Evolutionary conservation across 2,329 filamentous ascomycete genomes (phyloP).

Genomic region (Bipolaris gigantea): DNA sequence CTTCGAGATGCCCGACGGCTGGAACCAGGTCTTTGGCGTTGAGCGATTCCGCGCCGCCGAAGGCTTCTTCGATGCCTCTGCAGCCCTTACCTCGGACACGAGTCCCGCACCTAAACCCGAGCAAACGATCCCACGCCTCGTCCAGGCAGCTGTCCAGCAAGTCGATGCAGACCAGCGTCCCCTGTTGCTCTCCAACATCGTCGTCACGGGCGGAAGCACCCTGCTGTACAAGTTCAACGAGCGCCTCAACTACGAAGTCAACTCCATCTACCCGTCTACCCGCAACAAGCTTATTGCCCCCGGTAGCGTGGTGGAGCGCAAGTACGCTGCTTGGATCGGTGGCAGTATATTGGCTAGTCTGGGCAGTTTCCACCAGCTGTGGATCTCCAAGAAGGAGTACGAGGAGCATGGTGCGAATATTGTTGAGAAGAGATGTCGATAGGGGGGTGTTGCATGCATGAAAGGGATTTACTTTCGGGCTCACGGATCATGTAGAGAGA

Average conservation of each 20-base stretch:
- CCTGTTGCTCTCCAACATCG: conserved; percentile 82
- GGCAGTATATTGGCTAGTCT: conserved; percentile 93
- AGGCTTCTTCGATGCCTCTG: conserved; percentile 85
- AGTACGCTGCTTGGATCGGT: conserved; percentile 94
- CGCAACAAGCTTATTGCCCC: conserved; percentile 87
- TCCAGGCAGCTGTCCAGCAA: conserved; percentile 73
- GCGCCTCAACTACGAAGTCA: conserved; percentile 81
- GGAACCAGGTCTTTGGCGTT: conserved; percentile 90
- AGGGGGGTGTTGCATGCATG: not conserved
- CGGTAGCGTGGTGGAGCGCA: conserved; percentile 81
- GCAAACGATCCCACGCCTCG: conserved; percentile 81
- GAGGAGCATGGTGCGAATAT: conserved; percentile 90
- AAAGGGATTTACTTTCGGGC: not conserved
- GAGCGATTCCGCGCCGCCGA: conserved; percentile 87
- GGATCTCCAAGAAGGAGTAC: conserved; percentile 97
- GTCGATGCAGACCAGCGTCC: conserved; percentile 89
- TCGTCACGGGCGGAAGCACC: conserved; percentile 86
- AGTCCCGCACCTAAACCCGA: conserved; percentile 63
- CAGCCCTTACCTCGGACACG: conserved; percentile 61
- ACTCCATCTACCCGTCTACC: conserved; percentile 77
- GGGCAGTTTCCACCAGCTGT: conserved; percentile 99
- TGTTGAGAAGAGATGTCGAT: conserved; percentile 97
- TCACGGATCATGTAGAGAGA: not conserved
- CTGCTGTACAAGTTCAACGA: conserved; percentile 92
- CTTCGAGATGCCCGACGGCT: conserved; percentile 96